Percentiles rank a stretch among this genome's conserved stretches.
phyloP scores from a whole-genome alignment of 371 early-diverging fungal species.

The Mucor velutinosus region DNA sequence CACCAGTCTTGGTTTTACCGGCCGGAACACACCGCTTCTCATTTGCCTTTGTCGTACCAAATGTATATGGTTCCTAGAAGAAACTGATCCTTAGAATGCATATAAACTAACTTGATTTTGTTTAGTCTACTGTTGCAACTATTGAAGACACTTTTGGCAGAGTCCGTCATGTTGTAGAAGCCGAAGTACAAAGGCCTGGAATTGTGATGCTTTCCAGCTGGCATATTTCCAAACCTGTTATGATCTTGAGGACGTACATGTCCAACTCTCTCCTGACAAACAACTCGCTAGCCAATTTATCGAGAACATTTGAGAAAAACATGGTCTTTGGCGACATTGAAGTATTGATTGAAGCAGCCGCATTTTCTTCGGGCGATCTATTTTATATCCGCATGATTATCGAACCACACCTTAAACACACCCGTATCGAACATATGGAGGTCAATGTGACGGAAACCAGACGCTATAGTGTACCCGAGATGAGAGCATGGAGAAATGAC shows the following conservation, averaged over 20 bases:
- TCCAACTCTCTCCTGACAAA: conserved; percentile 45
- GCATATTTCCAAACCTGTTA: conserved; percentile 31
- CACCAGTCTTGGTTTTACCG: conserved; percentile 19
- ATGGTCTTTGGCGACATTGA: conserved; percentile 37
- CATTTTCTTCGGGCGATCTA: conserved; percentile 45
- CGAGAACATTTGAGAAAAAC: conserved; percentile 43
- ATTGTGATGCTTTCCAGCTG: conserved; percentile 35
- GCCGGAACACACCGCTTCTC: conserved; percentile 45
- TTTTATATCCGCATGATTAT: conserved; percentile 40
- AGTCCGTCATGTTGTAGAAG: conserved; percentile 42
- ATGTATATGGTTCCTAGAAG: conserved; percentile 22
- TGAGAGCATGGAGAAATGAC: conserved; percentile 38
- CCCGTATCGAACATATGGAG: conserved; percentile 37
- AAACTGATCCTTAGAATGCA: neutral
- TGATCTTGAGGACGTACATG: conserved; percentile 42
- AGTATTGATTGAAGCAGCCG: conserved; percentile 43
- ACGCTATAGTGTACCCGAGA: conserved; percentile 35
- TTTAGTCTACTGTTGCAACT: conserved; percentile 39
- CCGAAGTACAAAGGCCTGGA: conserved; percentile 39
- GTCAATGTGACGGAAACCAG: conserved; percentile 32
- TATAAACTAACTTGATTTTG: neutral
- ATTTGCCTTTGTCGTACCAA: conserved; percentile 46
- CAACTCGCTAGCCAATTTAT: conserved; percentile 39
- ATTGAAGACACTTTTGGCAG: conserved; percentile 49
- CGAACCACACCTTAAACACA: conserved; percentile 43